Evolutionary conservation across 1,139 yeast species (phyloP).

Genomic region (Hansenula sp.): DNA sequence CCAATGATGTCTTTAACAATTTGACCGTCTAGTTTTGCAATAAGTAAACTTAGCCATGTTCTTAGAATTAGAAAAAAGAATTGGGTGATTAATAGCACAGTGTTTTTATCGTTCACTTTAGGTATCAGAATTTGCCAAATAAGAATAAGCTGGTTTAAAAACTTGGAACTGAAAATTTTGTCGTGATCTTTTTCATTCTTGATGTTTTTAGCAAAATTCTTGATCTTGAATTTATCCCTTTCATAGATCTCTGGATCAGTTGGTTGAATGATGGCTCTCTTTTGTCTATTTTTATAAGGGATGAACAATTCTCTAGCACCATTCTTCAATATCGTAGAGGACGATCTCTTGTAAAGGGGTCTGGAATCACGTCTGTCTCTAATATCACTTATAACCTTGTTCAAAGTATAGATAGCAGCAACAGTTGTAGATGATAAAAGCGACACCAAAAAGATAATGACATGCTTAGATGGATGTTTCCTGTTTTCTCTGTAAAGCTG

Average conservation of each 20-base stretch:
- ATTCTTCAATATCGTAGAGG: conserved; percentile 35
- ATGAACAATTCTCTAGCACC: conserved; percentile 58
- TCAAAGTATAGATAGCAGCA: conserved; percentile 16
- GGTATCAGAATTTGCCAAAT: conserved; percentile 85
- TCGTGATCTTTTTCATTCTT: conserved; percentile 21
- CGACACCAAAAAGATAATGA: conserved; percentile 21
- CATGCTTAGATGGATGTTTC: conserved; percentile 22
- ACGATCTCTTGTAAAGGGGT: conserved; percentile 23
- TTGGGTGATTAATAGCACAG: conserved; percentile 65
- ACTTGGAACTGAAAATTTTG: conserved; percentile 55
- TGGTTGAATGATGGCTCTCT: conserved; percentile 33
- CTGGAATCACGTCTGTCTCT: conserved; percentile 23
- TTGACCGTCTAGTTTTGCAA: conserved; percentile 89
- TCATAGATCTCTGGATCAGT: conserved; percentile 36
- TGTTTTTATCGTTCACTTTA: conserved; percentile 61
- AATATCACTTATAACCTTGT: conserved; percentile 22
- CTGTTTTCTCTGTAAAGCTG: conserved; percentile 23
- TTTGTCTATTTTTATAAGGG: conserved; percentile 32
- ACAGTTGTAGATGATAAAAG: conserved; percentile 18
- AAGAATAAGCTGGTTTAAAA: conserved; percentile 68
- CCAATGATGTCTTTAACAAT: conserved; percentile 87
- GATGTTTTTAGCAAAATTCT: conserved; percentile 27
- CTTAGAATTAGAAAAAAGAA: conserved; percentile 73
- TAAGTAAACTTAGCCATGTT: conserved; percentile 82
- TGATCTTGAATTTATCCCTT: conserved; percentile 34